Percentiles rank a stretch among this genome's conserved stretches.
Evolutionary conservation across 2,329 filamentous ascomycete species (phyloP).

Genomic region (Septoria petroselini): DNA sequence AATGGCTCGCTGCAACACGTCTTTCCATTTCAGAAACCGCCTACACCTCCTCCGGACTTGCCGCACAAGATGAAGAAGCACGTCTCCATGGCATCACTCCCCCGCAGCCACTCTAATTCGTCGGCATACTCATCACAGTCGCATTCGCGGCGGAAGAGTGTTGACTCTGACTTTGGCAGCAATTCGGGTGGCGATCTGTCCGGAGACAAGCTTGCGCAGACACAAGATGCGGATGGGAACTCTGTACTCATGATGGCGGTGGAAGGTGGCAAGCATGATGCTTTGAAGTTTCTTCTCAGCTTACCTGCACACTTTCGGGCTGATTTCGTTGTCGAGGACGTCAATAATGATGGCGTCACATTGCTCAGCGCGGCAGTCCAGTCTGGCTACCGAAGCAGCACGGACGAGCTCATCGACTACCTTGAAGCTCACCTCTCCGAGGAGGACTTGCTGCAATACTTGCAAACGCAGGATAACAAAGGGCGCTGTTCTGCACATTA

Average conservation of each 20-base stretch:
- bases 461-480: slow-evolving; percentile 73
- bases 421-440: slow-evolving; percentile 57
- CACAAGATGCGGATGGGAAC: slow-evolving; percentile 67
- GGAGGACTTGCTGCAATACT: slow-evolving; percentile 61
- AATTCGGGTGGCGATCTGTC: slow-evolving; percentile 82
- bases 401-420: slow-evolving; percentile 71
- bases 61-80: slow-evolving; percentile 61
- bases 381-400: slow-evolving; percentile 69
- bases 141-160: slow-evolving; percentile 72
- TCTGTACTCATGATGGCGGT: slow-evolving; percentile 65
- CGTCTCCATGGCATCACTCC: slow-evolving; percentile 76
- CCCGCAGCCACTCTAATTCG: slow-evolving; percentile 76
- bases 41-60: slow-evolving; percentile 46
- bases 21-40: slow-evolving; percentile 77
- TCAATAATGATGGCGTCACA: slow-evolving; percentile 85
- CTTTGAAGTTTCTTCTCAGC: slow-evolving; percentile 75
- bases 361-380: slow-evolving; percentile 88
- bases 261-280: slow-evolving; percentile 62
- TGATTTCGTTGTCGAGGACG: slow-evolving; percentile 71
- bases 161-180: slow-evolving; percentile 61
- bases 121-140: slow-evolving; percentile 71
- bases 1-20: slow-evolving; percentile 68
- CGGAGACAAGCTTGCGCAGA: slow-evolving; percentile 71
- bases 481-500: slow-evolving; percentile 94
- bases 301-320: slow-evolving; percentile 72